Percentiles rank a stretch among this genome's conserved stretches.
Evolutionary conservation across 805 yeast species (phyloP).

Genomic region (Candida quercuum): DNA sequence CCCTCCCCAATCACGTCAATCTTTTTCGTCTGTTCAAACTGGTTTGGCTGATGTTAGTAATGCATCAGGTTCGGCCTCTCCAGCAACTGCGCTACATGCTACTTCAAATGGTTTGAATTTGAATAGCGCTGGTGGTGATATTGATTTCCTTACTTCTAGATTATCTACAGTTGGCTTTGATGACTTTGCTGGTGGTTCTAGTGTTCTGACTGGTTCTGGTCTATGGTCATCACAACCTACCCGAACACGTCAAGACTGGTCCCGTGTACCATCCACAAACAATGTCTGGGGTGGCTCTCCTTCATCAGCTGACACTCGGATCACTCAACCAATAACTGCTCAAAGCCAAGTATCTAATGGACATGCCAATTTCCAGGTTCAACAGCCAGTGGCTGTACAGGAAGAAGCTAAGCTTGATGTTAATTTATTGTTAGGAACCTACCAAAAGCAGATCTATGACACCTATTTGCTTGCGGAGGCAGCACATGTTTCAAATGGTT

Average conservation of each 20-base stretch:
- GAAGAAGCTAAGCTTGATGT: background rate
- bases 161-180: constrained; percentile 2
- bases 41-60: background rate
- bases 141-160: constrained; percentile 3
- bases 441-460: constrained; percentile 8
- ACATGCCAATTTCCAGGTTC: background rate
- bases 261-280: background rate
- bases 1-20: background rate
- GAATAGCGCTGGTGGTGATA: background rate
- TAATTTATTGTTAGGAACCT: constrained; percentile 5
- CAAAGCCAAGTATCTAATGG: background rate
- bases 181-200: background rate
- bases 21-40: background rate
- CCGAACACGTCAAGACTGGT: background rate
- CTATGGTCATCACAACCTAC: constrained; percentile 2
- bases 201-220: constrained; percentile 2
- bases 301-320: no score
- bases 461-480: constrained; percentile 7
- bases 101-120: background rate
- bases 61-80: background rate
- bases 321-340: background rate
- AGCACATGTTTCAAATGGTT: constrained; percentile 7
- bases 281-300: background rate
- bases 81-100: background rate
- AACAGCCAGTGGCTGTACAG: background rate